These are phyloP conservation scores for Microsporum canis DNA, from an alignment of 2,329 filamentous ascomycete genomes.

Conservation along the genomic window DNA sequence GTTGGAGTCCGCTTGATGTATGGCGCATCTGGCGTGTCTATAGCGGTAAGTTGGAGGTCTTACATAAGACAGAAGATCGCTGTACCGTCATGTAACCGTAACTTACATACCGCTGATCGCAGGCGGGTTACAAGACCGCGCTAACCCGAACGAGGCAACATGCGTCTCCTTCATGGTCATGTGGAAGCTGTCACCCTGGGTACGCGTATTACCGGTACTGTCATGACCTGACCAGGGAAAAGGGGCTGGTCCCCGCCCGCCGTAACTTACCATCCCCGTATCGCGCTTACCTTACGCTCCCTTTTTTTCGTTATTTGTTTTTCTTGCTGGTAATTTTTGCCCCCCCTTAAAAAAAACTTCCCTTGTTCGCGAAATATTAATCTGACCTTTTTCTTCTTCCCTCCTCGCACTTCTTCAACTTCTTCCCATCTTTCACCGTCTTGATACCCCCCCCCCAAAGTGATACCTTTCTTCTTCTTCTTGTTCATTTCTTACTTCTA, in stretches of 20 bases:
- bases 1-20: background rate
- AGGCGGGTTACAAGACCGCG: background rate
- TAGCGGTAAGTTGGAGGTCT: background rate
- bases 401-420: slow-evolving; percentile 16
- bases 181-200: background rate
- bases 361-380: background rate
- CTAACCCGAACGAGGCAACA: background rate
- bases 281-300: background rate
- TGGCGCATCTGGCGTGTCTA: background rate
- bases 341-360: background rate
- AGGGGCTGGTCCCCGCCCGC: background rate
- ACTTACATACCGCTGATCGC: background rate
- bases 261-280: background rate
- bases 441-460: slow-evolving; percentile 29
- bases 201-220: background rate
- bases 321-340: background rate
- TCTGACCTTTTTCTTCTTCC: slow-evolving; percentile 11
- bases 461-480: slow-evolving; percentile 22
- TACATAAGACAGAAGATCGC: background rate
- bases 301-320: background rate
- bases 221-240: background rate
- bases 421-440: slow-evolving; percentile 20
- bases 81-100: background rate
- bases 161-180: background rate
- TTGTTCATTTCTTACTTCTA: slow-evolving; percentile 13